These are phyloP conservation scores for Triadica sebifera DNA, from an alignment of 345 rosid genomes.

Conservation along the genomic window DNA sequence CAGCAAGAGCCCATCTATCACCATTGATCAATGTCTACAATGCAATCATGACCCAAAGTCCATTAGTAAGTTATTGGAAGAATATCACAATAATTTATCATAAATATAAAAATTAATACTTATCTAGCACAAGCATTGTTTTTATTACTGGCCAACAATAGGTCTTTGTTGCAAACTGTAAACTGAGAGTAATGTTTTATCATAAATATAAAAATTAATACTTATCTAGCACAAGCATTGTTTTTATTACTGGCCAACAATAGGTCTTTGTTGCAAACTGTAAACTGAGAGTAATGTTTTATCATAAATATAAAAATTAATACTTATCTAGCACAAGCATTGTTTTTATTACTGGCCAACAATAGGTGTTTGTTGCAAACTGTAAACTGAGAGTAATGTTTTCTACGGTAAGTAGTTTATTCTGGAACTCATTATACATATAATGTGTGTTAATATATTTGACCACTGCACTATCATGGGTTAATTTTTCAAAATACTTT, in stretches of 20 bases:
- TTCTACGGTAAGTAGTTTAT: not conserved
- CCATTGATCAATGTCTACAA: conserved; percentile 70
- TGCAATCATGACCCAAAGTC: conserved; percentile 7
- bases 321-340: too few relatives aligned
- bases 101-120: conserved; percentile 2
- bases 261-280: too few relatives aligned
- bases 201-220: too few relatives aligned
- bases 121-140: not conserved
- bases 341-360: too few relatives aligned
- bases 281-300: too few relatives aligned
- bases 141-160: not conserved
- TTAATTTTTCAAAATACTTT: not conserved
- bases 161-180: not conserved
- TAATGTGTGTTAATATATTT: not conserved
- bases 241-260: too few relatives aligned
- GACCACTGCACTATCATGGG: not conserved
- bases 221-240: too few relatives aligned
- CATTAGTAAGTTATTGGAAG: conserved; percentile 1
- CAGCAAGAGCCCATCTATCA: conserved; percentile 82
- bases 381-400: not conserved
- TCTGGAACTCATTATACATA: too few relatives aligned
- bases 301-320: too few relatives aligned
- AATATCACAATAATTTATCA: conserved; percentile 1
- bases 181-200: too few relatives aligned
- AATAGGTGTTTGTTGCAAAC: too few relatives aligned